These are phyloP conservation scores for Cutaneotrichosporon curvatum DNA, from an alignment of 1,284 basidiomycete genomes.

Conservation along the genomic window DNA sequence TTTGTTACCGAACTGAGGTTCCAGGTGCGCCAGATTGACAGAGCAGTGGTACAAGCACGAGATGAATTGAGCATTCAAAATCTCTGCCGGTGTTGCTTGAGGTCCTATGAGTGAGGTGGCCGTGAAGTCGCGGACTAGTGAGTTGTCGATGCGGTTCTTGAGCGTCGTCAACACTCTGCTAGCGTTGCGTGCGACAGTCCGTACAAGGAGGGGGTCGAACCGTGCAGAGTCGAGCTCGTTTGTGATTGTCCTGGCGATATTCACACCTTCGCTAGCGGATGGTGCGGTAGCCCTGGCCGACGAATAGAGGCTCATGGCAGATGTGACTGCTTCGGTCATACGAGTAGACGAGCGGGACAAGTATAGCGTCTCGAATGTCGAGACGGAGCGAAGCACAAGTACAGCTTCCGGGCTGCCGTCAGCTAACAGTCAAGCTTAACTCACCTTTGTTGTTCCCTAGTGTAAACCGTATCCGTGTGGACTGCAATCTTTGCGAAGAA, in stretches of 20 bases:
- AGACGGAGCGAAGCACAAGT: constrained; percentile 71
- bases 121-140: constrained; percentile 66
- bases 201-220: constrained; percentile 82
- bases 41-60: constrained; percentile 72
- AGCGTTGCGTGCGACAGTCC: constrained; percentile 66
- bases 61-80: constrained; percentile 65
- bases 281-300: constrained; percentile 63
- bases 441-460: constrained; percentile 71
- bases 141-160: constrained; percentile 55
- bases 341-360: constrained; percentile 72
- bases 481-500: constrained; percentile 92
- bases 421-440: constrained; percentile 1
- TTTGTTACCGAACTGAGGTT: constrained; percentile 61
- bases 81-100: constrained; percentile 66
- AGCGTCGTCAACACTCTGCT: constrained; percentile 61
- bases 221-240: constrained; percentile 89
- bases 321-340: constrained; percentile 68
- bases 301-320: constrained; percentile 55
- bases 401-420: constrained; percentile 74
- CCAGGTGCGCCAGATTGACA: constrained; percentile 60
- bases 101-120: constrained; percentile 69
- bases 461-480: constrained; percentile 88
- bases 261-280: constrained; percentile 64
- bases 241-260: constrained; percentile 64
- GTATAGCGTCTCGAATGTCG: constrained; percentile 74